A percentile compares a stretch with the other conserved stretches of the same genome.
phyloP scores from a whole-genome alignment of 306 rosid species.

The Sechiopsis laciniata region DNA sequence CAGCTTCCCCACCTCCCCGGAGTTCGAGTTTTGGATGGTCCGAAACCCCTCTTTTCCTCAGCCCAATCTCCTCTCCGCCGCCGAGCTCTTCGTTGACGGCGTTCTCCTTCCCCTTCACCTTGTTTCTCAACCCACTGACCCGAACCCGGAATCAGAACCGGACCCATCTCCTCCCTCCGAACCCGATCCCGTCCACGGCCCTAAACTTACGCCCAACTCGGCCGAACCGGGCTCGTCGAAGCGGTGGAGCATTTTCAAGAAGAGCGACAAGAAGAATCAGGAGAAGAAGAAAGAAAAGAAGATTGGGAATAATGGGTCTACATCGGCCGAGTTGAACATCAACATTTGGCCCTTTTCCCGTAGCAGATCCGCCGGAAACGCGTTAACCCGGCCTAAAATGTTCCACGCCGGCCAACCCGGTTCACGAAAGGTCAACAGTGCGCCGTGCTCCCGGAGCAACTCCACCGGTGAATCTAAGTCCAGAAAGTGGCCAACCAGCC shows the following conservation, averaged over 20 bases:
- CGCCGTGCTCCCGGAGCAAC: slow-evolving; percentile 94
- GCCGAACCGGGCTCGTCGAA: slow-evolving; percentile 44
- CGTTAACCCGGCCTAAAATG: slow-evolving; percentile 50
- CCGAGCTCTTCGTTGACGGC: slow-evolving; percentile 77
- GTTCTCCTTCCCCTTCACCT: slow-evolving; percentile 72
- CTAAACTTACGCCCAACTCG: slow-evolving; percentile 28
- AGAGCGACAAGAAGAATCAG: slow-evolving; percentile 47
- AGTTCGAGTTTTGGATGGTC: slow-evolving; percentile 94
- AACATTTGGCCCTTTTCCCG: slow-evolving; percentile 92
- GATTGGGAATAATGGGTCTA: slow-evolving; percentile 35
- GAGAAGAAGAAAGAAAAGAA: slow-evolving; percentile 45
- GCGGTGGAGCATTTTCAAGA: slow-evolving; percentile 86
- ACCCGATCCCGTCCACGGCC: slow-evolving; percentile 15
- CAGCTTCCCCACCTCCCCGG: slow-evolving; percentile 58
- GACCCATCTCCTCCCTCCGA: slow-evolving; percentile 10
- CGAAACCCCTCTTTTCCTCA: slow-evolving; percentile 78
- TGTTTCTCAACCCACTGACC: slow-evolving; percentile 23
- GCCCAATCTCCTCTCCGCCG: slow-evolving; percentile 77
- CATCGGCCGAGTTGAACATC: slow-evolving; percentile 75
- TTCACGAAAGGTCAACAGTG: slow-evolving; percentile 73
- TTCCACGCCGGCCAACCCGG: slow-evolving; percentile 41
- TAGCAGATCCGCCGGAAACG: slow-evolving; percentile 93
- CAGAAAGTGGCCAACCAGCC: slow-evolving; percentile 81
- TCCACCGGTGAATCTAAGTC: slow-evolving; percentile 88
- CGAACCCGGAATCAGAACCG: slow-evolving; percentile 22